Evolutionary conservation across 805 yeast genomes (phyloP), one percentile per base, ranked within the genome.

Genomic region (Clavispora phyllophila): DNA sequence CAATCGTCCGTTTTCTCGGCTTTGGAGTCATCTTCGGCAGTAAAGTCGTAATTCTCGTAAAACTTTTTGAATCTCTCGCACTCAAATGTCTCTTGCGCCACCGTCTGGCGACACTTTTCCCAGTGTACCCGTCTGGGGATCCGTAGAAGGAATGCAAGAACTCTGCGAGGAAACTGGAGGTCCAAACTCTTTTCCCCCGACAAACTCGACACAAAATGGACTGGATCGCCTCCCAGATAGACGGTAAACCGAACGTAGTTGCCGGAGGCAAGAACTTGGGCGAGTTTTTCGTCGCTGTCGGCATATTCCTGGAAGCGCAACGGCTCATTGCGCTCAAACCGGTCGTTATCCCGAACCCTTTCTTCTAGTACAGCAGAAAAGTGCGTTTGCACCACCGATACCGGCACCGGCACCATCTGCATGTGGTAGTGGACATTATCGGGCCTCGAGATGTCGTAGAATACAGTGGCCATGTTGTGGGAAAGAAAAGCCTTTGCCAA

Each of bases 91-190:
- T 90, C 96, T 50, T 79, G 77, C n/a, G 65, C 65, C 35, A 65
- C 65, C 0, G 83, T 63, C 58, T 88, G 95, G 37, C 66, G 63
- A 55, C 96, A 88, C 40, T 78, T 76, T 43, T 82, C 83, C 97
- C 96, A 89, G 44, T 79, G 80, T 0, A 76, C 60, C 48, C 89
- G 69, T 40, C 79, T 81, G 2, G 84, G 82, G 13, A 76, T 66
- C 35, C 72, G 78, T 39, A 89, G 56, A 3, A 82, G 61, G 47
- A 71, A 70, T 0, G 96, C 90, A 23, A 87, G 54, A 1, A 85
- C 89, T 54, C 88, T 73, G 58, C 97, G 70, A 1, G 96, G 95
- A 54, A 90, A 86, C 51, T 87, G 96, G 12, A 87, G 62, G 58
- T 90, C 96, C 8, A 88, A 63, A 10, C 71, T 50, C 40, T 68